These are phyloP conservation scores for Salix purpurea DNA, from an alignment of 345 rosid species.

Conservation along the genomic window DNA sequence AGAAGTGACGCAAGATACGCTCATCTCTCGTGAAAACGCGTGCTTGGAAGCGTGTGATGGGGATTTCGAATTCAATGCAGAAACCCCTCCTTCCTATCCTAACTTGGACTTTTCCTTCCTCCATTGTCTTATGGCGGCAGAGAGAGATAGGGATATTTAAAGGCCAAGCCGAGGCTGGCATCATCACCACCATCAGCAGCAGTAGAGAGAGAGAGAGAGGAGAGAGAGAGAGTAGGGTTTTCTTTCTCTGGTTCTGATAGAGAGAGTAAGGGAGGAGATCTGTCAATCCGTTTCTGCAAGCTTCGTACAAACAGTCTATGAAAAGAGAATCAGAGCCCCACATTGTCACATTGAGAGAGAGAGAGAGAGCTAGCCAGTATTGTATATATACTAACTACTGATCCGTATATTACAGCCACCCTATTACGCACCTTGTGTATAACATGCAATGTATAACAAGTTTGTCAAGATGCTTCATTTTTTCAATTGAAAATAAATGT, in stretches of 20 bases:
- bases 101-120: not conserved
- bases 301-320: constrained; percentile 33
- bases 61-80: constrained; percentile 44
- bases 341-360: constrained; percentile 19
- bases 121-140: constrained; percentile 36
- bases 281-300: constrained; percentile 32
- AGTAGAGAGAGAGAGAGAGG: not conserved
- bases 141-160: constrained; percentile 18
- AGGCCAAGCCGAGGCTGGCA: not conserved
- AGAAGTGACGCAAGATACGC: constrained; percentile 41
- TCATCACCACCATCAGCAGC: not conserved
- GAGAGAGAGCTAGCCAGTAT: no score
- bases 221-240: not conserved
- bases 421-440: no score
- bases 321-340: constrained; percentile 47
- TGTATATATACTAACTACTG: no score
- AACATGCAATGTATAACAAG: no score
- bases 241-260: not conserved
- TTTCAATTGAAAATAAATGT: no score
- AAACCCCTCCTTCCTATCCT: not conserved
- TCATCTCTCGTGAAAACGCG: constrained; percentile 20
- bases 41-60: constrained; percentile 56
- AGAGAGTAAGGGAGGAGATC: constrained; percentile 1
- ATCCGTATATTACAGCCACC: no score
- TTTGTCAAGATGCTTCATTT: no score